phyloP scores from a whole-genome alignment of 345 rosid species.

The Eutrema heterophyllum region DNA sequence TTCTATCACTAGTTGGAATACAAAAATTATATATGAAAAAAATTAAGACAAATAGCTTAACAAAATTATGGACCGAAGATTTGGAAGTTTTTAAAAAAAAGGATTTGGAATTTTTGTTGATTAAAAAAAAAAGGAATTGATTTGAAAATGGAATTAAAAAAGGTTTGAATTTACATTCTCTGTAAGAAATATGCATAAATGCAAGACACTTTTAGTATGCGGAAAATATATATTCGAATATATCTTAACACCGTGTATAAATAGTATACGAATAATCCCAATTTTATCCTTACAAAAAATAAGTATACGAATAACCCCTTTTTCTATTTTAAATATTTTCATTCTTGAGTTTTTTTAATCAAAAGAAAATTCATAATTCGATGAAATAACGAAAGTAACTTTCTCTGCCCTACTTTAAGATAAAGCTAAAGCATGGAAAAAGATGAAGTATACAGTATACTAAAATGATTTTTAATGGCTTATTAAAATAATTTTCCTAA shows the following conservation, averaged over 20 bases:
- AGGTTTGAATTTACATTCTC: neutral
- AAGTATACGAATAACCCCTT: neutral
- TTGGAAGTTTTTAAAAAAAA: too few relatives aligned
- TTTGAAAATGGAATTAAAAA: neutral
- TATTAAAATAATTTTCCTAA: too few relatives aligned
- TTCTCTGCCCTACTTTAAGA: constrained; percentile 56
- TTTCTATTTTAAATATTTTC: neutral
- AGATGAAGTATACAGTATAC: constrained; percentile 1
- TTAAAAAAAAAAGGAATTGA: too few relatives aligned
- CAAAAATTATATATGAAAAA: neutral
- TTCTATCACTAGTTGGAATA: neutral
- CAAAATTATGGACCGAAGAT: neutral
- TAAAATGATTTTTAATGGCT: neutral
- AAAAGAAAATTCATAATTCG: neutral
- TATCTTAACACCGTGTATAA: neutral
- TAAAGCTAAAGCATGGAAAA: constrained; percentile 61
- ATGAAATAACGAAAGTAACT: constrained; percentile 34
- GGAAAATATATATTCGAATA: neutral
- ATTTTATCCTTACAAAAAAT: too few relatives aligned
- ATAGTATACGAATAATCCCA: neutral
- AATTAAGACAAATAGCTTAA: neutral
- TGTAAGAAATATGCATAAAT: neutral
- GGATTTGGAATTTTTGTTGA: neutral
- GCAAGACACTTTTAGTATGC: neutral
- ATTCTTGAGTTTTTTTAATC: neutral